These are phyloP conservation scores for Boletus speciosus DNA, from an alignment of 768 basidiomycete species.

Conservation along the genomic window DNA sequence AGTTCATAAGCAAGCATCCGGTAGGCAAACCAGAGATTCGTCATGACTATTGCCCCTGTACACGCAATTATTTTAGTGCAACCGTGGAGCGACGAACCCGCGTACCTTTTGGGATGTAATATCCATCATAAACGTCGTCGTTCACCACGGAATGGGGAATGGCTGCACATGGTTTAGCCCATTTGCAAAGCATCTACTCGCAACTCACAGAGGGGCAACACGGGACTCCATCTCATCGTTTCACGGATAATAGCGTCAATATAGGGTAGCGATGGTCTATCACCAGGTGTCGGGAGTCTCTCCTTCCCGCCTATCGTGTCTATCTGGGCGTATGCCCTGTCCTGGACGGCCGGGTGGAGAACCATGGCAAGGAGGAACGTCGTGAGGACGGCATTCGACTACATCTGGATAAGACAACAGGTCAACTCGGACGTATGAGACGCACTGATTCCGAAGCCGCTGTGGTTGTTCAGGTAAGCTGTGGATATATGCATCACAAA, in stretches of 20 bases:
- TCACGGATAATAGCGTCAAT: slow-evolving; percentile 38
- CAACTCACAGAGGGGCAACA: slow-evolving; percentile 15
- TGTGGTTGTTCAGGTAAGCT: background rate
- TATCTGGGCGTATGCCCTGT: slow-evolving; percentile 14
- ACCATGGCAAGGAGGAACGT: slow-evolving; percentile 17
- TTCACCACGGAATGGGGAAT: slow-evolving; percentile 10
- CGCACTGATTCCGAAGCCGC: slow-evolving; percentile 18
- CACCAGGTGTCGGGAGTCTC: slow-evolving; percentile 15
- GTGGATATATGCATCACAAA: background rate
- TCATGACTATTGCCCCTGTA: slow-evolving; percentile 22
- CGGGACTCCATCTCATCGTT: slow-evolving; percentile 16
- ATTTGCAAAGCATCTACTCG: background rate
- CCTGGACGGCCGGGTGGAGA: slow-evolving; percentile 17
- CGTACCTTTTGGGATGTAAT: slow-evolving; percentile 6
- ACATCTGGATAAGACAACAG: background rate
- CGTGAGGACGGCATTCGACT: slow-evolving; percentile 8
- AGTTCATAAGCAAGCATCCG: background rate
- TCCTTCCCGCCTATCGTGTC: slow-evolving; percentile 18
- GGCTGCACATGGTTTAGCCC: slow-evolving; percentile 6
- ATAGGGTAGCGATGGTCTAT: slow-evolving; percentile 31
- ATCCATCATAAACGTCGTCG: slow-evolving; percentile 21
- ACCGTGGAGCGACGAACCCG: background rate
- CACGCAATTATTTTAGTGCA: background rate
- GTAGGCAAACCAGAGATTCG: slow-evolving; percentile 29
- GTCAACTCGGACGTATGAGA: background rate